These are phyloP conservation scores for Astragalus membranaceus DNA, from an alignment of 306 rosid species.

Conservation along the genomic window DNA sequence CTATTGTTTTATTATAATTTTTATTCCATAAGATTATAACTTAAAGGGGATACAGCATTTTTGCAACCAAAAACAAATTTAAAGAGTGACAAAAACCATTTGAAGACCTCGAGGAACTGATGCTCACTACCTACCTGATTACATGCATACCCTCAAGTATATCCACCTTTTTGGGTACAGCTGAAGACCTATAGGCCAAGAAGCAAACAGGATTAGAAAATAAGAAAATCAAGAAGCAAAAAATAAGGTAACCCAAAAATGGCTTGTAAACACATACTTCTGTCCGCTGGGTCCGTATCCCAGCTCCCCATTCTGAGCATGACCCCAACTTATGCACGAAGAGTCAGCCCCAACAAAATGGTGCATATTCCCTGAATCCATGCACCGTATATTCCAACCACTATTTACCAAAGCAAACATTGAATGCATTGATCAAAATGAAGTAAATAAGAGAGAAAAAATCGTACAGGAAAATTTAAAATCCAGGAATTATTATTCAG, in stretches of 20 bases:
- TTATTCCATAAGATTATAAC: neutral
- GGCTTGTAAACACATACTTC: slow-evolving; percentile 52
- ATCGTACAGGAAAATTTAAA: neutral
- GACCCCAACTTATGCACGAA: slow-evolving; percentile 99
- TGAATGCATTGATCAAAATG: neutral
- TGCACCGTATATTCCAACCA: slow-evolving; percentile 96
- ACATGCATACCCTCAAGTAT: slow-evolving; percentile 93
- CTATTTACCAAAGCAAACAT: slow-evolving; percentile 33
- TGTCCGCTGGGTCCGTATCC: slow-evolving; percentile 96
- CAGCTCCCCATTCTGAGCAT: slow-evolving; percentile 92
- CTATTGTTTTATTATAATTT: neutral
- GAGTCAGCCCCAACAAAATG: slow-evolving; percentile 97
- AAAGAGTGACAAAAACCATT: neutral
- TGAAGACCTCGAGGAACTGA: neutral
- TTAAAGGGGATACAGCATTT: neutral
- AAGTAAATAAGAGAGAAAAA: neutral
- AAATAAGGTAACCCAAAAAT: neutral
- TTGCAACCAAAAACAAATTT: neutral
- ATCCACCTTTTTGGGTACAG: slow-evolving; percentile 90
- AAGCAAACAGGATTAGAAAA: neutral
- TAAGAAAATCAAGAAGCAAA: neutral
- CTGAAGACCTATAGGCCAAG: slow-evolving; percentile 63
- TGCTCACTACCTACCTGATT: slow-evolving; percentile 41
- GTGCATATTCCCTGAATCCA: slow-evolving; percentile 98
- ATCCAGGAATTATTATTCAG: neutral